Evolutionary conservation across 2,329 filamentous ascomycete genomes (phyloP).

Genomic region (Hirsutella rhossiliensis): DNA sequence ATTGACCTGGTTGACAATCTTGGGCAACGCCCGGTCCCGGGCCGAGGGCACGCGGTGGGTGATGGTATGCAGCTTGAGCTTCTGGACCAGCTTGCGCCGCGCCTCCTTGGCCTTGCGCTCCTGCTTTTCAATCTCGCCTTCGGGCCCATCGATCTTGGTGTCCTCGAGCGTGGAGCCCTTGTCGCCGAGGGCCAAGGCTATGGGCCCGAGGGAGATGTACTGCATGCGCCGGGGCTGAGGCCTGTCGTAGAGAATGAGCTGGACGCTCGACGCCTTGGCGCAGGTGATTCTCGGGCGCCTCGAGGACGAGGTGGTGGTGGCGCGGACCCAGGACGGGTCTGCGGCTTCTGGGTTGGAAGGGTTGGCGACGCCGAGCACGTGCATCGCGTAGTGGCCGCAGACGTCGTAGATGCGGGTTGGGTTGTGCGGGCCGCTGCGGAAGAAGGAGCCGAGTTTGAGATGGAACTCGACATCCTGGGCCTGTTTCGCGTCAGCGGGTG

Average conservation of each 20-base stretch:
- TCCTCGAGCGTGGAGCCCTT: slow-evolving; percentile 37
- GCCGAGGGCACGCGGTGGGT: slow-evolving; percentile 62
- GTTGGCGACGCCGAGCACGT: slow-evolving; percentile 79
- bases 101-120: slow-evolving; percentile 45
- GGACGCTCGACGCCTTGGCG: slow-evolving; percentile 58
- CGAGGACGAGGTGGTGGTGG: slow-evolving; percentile 37
- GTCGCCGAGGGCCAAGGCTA: slow-evolving; percentile 73
- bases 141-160: slow-evolving; percentile 35
- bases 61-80: slow-evolving; percentile 80
- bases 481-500: slow-evolving; percentile 25
- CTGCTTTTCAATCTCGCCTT: slow-evolving; percentile 61
- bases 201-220: slow-evolving; percentile 84
- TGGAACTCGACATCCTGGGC: slow-evolving; percentile 76
- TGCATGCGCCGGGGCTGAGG: slow-evolving; percentile 85
- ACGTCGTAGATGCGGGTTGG: slow-evolving; percentile 70
- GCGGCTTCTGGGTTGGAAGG: slow-evolving; percentile 32
- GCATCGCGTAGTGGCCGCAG: slow-evolving; percentile 72
- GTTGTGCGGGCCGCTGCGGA: slow-evolving; percentile 71
- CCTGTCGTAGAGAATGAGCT: slow-evolving; percentile 80
- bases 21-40: slow-evolving; percentile 70
- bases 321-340: slow-evolving; percentile 59
- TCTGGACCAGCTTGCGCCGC: slow-evolving; percentile 62
- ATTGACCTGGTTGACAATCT: slow-evolving; percentile 87
- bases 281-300: slow-evolving; percentile 64
- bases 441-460: slow-evolving; percentile 69